Evolutionary conservation across 768 basidiomycete genomes (phyloP).

Genomic region (Auricularia sp.): DNA sequence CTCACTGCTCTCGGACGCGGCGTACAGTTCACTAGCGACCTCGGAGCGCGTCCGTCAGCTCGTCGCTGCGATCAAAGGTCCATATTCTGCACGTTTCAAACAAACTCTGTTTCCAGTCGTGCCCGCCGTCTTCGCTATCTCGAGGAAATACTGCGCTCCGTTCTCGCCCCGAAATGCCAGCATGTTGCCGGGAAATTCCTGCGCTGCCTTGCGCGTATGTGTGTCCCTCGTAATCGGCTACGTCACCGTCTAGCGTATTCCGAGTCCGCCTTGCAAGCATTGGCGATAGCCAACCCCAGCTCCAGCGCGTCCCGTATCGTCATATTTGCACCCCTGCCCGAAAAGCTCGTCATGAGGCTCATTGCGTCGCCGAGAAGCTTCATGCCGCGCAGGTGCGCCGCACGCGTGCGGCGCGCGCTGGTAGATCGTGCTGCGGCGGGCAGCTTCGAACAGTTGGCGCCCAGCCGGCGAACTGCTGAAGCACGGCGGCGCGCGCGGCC

Average conservation of each 20-base stretch:
- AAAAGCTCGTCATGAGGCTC: constrained; percentile 29
- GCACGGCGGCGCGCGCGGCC: background rate
- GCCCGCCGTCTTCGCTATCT: too few relatives aligned
- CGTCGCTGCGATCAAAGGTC: too few relatives aligned
- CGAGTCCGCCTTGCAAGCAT: background rate
- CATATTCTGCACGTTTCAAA: too few relatives aligned
- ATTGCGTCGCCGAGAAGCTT: constrained; percentile 28
- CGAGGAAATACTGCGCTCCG: too few relatives aligned
- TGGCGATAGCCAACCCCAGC: constrained; percentile 7
- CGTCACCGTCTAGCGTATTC: background rate
- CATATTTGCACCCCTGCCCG: constrained; percentile 29
- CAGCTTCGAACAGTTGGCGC: background rate
- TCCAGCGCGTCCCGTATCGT: constrained; percentile 22
- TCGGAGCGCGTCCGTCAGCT: too few relatives aligned
- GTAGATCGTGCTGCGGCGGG: background rate
- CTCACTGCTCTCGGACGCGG: too few relatives aligned
- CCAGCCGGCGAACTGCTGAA: background rate
- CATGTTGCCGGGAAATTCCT: too few relatives aligned
- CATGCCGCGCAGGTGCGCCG: constrained; percentile 5
- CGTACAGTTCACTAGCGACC: too few relatives aligned
- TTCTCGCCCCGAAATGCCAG: too few relatives aligned
- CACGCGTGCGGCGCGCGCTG: constrained; percentile 4
- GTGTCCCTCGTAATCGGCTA: background rate
- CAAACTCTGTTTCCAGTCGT: too few relatives aligned
- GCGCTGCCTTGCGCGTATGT: too few relatives aligned